phyloP scores from a whole-genome alignment of 2,329 filamentous ascomycete species.

The Penicillium hesseltinei region DNA sequence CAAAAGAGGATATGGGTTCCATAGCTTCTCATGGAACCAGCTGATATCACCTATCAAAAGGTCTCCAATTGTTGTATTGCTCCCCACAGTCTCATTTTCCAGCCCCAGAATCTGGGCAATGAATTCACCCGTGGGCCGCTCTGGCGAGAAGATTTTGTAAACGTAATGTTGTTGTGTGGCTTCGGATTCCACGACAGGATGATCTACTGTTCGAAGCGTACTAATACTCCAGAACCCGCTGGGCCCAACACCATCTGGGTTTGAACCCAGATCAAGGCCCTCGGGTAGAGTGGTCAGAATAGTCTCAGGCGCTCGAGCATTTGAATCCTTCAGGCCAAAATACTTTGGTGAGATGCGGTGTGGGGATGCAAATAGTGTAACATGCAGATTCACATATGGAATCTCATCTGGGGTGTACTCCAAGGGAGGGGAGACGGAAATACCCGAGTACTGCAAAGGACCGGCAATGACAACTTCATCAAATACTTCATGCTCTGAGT shows the following conservation, averaged over 20 bases:
- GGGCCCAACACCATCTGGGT: constrained; percentile 61
- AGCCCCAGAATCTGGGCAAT: constrained; percentile 51
- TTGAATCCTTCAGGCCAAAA: constrained; percentile 61
- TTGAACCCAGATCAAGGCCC: constrained; percentile 43
- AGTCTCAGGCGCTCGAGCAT: constrained; percentile 61
- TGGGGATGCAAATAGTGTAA: constrained; percentile 82
- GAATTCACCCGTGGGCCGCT: constrained; percentile 48
- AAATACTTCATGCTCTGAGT: constrained; percentile 46
- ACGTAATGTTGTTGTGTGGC: constrained; percentile 50
- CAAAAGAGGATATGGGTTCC: constrained; percentile 82
- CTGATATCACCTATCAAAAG: constrained; percentile 54
- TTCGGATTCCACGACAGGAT: constrained; percentile 47
- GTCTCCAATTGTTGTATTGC: constrained; percentile 33
- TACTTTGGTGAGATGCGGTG: constrained; percentile 67
- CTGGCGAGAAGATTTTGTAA: constrained; percentile 66
- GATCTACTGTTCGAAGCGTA: constrained; percentile 63
- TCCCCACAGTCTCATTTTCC: constrained; percentile 19
- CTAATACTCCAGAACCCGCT: constrained; percentile 85
- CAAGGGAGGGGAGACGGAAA: constrained; percentile 52
- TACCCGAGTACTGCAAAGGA: constrained; percentile 76
- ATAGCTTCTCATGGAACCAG: constrained; percentile 75
- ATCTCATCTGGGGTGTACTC: constrained; percentile 65
- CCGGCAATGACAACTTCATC: constrained; percentile 81
- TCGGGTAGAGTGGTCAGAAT: constrained; percentile 78
- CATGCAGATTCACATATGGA: constrained; percentile 83